Conservation (phyloP, 1,284 basidiomycete genomes). For the Trichosporon asahii region DNA sequence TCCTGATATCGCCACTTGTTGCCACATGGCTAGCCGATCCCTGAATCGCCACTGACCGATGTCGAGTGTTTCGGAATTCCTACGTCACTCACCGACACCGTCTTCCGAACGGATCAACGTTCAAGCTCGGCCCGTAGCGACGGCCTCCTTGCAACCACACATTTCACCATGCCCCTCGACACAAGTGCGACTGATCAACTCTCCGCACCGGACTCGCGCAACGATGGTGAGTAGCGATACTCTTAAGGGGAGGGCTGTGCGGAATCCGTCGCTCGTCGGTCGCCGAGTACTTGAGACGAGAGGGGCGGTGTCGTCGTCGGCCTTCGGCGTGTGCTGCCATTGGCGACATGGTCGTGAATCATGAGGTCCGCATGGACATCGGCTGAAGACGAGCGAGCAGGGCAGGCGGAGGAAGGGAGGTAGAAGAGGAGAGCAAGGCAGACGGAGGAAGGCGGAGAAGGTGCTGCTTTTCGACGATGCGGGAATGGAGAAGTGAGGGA, state of each 20-base stretch:
- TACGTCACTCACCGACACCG: neutral
- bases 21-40: neutral
- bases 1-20: neutral
- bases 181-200: neutral
- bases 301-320: too few species aligned
- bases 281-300: neutral
- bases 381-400: too few species aligned
- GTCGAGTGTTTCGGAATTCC: neutral
- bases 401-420: too few species aligned
- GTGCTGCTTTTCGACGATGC: too few species aligned
- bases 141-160: neutral
- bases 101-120: neutral
- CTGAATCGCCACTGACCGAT: conserved; percentile 1
- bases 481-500: neutral
- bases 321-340: too few species aligned
- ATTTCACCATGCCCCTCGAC: neutral
- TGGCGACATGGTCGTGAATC: too few species aligned
- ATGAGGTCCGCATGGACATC: too few species aligned
- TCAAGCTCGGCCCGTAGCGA: neutral
- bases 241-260: neutral
- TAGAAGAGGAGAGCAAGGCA: too few species aligned
- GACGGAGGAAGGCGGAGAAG: too few species aligned
- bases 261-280: neutral
- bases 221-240: neutral
- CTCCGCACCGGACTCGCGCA: neutral